Evolutionary conservation across 1,284 basidiomycete genomes (phyloP), one percentile per base, ranked within the genome.

Genomic region (Puccinia brachypodii): DNA sequence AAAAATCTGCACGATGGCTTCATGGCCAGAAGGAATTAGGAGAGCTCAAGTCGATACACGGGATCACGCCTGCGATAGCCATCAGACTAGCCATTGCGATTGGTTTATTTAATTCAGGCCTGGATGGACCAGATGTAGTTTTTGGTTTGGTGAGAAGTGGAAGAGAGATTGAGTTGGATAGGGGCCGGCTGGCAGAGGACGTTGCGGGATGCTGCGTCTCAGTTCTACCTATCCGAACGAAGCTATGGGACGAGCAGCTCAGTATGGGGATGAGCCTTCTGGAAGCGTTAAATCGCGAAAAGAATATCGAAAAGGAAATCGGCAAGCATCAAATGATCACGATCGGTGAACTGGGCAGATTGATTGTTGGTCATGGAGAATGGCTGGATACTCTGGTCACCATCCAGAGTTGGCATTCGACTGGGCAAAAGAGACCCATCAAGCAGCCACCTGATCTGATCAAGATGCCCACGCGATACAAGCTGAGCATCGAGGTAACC

Each of bases 171-270:
- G 84, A 84, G 33, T 64, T 84, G n/a, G 50, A 64, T 31, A 31
- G 31, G 9, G 60, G 47, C 14, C 33, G 40, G 33, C 56, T 79
- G 62, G 84, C 84, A 8, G 84, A 85, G 60, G 83, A 84, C 50
- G 64, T 85, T 31, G 83, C 83, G 40, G 84, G 84, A 4, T 84
- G 84, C 6, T 85, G 84, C 76, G 84, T 84, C 9, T 84, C 83
- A 3, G 84, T 85, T 19, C 71, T 84, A 0, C 84, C 84, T 1
- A 83, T 83, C 9, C 82, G 83, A 1, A 68, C 82, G 44, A 76
- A 33, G 16, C 77, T 83, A 28, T 53, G 68, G 28, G 58, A 25
- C 31, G 3, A 19, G 14, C 7, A 66, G 38, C 62, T 64, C 25
- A 36, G 60, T 19, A n/a, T n/a, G 31, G 16, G 50, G 13, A 25